Conservation (phyloP, 2,329 filamentous ascomycete species). For the Allantophomopsis lycopodina region DNA sequence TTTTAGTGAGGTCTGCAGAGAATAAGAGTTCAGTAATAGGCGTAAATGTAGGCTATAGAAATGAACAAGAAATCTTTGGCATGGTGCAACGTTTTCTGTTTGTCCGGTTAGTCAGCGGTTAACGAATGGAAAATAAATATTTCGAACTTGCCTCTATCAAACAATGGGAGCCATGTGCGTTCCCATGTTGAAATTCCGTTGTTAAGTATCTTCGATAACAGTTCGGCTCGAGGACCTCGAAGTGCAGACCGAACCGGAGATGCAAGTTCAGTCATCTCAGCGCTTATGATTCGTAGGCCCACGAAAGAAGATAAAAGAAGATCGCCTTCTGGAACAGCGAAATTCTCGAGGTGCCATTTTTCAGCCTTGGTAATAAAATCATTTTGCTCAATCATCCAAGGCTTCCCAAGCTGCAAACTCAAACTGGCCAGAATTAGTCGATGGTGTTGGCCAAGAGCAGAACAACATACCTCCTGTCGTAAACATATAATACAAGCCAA, state of each 20-base stretch:
- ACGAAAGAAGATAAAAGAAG: conserved; percentile 22
- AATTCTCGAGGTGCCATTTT: conserved; percentile 19
- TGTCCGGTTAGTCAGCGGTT: too few relatives aligned
- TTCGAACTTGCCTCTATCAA: too few relatives aligned
- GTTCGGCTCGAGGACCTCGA: conserved; percentile 1
- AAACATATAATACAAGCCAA: conserved; percentile 25
- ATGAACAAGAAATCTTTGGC: too few relatives aligned
- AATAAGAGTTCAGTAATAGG: too few relatives aligned
- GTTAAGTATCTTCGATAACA: conserved; percentile 7
- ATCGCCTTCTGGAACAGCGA: conserved; percentile 19
- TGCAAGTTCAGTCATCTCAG: conserved; percentile 16
- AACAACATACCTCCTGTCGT: conserved; percentile 21
- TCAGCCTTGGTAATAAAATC: conserved; percentile 22
- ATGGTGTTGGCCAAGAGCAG: not conserved
- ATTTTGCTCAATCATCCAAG: conserved; percentile 26
- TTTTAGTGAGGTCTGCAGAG: too few relatives aligned
- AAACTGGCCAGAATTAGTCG: conserved; percentile 13
- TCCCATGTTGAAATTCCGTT: not conserved
- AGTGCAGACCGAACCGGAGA: conserved; percentile 2
- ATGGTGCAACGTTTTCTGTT: too few relatives aligned
- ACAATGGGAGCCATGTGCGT: too few relatives aligned
- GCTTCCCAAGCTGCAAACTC: conserved; percentile 25
- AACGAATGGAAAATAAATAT: too few relatives aligned
- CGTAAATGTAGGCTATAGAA: too few relatives aligned
- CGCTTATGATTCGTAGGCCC: conserved; percentile 21